Evolutionary conservation across 495 filamentous ascomycete species (phyloP).

Genomic region (Penicillium mononematosum): DNA sequence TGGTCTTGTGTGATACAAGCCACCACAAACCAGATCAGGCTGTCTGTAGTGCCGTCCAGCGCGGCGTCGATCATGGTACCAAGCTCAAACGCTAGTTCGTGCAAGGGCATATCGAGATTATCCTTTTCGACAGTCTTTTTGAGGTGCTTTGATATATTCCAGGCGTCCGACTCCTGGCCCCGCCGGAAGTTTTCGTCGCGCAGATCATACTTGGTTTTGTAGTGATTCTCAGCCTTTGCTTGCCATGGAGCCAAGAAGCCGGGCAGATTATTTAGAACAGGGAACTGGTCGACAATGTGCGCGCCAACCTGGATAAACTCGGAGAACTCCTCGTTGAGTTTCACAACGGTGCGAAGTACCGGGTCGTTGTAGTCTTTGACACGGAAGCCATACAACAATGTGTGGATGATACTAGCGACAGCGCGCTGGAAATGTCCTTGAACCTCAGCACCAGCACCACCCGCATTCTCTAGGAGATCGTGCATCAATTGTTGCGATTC

Average conservation of each 20-base stretch:
- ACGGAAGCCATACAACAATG: background rate
- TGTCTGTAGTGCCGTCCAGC: background rate
- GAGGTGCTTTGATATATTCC: background rate
- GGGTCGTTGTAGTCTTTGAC: background rate
- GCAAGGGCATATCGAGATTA: background rate
- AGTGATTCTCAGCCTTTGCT: background rate
- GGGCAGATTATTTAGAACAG: background rate
- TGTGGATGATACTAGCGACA: background rate
- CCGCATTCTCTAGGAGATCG: background rate
- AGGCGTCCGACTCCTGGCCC: background rate
- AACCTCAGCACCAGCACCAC: background rate
- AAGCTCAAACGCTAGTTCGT: background rate
- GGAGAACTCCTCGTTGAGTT: background rate
- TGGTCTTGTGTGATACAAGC: background rate
- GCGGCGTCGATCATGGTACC: background rate
- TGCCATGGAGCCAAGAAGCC: background rate
- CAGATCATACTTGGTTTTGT: background rate
- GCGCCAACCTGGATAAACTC: background rate
- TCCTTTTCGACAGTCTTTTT: background rate
- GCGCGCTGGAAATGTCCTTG: background rate
- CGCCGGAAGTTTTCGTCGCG: background rate
- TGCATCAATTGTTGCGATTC: background rate
- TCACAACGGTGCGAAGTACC: background rate
- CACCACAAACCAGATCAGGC: background rate
- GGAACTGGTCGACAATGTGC: background rate